phyloP scores from a whole-genome alignment of 164 flowering plant species.

The Tetrastigma voinierianum region DNA sequence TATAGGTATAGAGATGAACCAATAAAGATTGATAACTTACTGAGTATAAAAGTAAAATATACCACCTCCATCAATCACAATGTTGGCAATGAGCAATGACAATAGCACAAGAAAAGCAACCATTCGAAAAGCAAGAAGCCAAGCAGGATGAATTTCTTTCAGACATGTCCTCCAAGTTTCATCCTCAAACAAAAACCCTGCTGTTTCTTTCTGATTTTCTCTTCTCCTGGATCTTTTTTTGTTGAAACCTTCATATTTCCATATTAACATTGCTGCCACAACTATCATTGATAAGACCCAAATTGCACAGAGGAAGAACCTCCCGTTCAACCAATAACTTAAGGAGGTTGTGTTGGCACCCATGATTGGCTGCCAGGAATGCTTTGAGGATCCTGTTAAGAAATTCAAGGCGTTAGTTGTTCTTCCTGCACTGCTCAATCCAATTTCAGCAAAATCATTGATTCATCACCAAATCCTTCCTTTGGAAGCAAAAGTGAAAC shows the following conservation, averaged over 20 bases:
- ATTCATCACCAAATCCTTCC: neutral
- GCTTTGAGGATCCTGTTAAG: conserved; percentile 26
- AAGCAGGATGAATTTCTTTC: conserved; percentile 43
- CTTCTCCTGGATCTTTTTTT: conserved; percentile 19
- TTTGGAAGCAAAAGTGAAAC: too few relatives aligned
- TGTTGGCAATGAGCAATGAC: conserved; percentile 29
- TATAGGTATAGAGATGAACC: neutral
- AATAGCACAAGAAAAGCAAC: conserved; percentile 38
- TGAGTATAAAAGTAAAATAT: conserved; percentile 56
- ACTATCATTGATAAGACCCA: conserved; percentile 29
- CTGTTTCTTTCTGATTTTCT: conserved; percentile 20
- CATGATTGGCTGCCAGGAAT: conserved; percentile 37
- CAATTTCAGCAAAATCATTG: neutral
- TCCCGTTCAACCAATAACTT: conserved; percentile 68
- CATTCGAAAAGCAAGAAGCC: conserved; percentile 47
- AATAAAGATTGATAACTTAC: conserved; percentile 31
- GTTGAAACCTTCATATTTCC: conserved; percentile 46
- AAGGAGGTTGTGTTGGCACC: conserved; percentile 37
- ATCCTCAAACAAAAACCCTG: conserved; percentile 37
- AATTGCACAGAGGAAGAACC: conserved; percentile 44
- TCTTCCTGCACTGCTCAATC: neutral
- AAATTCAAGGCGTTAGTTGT: conserved; percentile 11
- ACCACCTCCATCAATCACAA: conserved; percentile 29
- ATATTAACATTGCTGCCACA: conserved; percentile 32
- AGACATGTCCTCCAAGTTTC: conserved; percentile 56